phyloP scores from a whole-genome alignment of 2,329 filamentous ascomycete genomes.

The Cercospora sojina region DNA sequence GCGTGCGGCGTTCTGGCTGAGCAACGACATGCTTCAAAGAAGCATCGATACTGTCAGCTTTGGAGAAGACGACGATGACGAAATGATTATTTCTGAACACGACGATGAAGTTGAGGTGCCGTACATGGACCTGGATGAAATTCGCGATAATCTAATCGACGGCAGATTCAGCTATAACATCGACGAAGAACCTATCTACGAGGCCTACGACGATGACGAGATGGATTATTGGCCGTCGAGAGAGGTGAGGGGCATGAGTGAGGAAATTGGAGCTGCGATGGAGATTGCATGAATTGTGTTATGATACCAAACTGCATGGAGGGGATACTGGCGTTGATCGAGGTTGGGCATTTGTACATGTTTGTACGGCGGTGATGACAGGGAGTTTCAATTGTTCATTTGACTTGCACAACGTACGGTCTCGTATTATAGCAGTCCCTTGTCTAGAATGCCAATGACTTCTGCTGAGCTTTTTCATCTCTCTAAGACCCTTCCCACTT shows the following conservation, averaged over 20 bases:
- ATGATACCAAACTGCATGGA: conserved; percentile 2
- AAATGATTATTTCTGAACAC: conserved; percentile 28
- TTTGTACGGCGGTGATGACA: neutral
- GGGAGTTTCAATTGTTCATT: neutral
- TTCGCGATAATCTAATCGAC: conserved; percentile 37
- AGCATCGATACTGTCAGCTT: conserved; percentile 30
- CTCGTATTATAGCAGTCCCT: neutral
- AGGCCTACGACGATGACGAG: conserved; percentile 20
- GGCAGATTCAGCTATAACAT: conserved; percentile 31
- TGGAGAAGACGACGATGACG: conserved; percentile 39
- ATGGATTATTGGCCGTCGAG: conserved; percentile 16
- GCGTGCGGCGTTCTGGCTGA: conserved; percentile 85
- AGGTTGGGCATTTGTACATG: conserved; percentile 1
- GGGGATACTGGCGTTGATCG: neutral
- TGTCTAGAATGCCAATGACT: neutral
- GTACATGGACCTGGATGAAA: conserved; percentile 39
- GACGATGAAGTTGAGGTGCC: conserved; percentile 39
- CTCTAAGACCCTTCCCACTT: conserved; percentile 34
- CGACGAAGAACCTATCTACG: conserved; percentile 27
- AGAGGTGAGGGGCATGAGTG: conserved; percentile 33
- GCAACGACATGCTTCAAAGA: conserved; percentile 53
- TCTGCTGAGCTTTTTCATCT: neutral
- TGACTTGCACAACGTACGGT: neutral
- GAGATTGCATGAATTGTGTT: conserved; percentile 27
- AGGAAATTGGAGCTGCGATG: conserved; percentile 37